Conservation (phyloP, 116 monocot species). For the Papilionanthe hybrid region DNA sequence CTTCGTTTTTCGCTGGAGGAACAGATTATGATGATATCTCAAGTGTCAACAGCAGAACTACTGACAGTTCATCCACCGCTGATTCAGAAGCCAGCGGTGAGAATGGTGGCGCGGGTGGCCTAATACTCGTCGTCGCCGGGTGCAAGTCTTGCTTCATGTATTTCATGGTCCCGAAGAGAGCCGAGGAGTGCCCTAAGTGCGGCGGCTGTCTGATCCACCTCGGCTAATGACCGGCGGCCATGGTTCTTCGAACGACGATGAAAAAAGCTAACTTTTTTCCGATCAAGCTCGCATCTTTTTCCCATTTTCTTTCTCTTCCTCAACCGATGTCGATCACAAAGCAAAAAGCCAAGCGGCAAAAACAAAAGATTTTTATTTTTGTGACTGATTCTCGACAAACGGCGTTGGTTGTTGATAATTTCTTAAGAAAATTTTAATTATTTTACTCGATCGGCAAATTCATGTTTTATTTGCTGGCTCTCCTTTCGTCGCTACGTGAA, state of each 20-base stretch:
- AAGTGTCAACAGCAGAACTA: slow-evolving; percentile 8
- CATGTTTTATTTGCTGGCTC: not conserved
- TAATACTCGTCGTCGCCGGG: slow-evolving; percentile 69
- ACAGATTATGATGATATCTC: slow-evolving; percentile 13
- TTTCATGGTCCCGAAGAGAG: slow-evolving; percentile 74
- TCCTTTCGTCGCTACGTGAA: not conserved
- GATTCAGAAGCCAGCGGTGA: not conserved
- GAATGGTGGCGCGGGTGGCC: not conserved
- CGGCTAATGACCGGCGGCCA: slow-evolving; percentile 1
- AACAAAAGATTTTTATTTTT: not conserved
- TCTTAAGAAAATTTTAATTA: too few relatives aligned
- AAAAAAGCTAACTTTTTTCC: not conserved
- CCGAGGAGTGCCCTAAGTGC: slow-evolving; percentile 60
- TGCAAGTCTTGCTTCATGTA: slow-evolving; percentile 85
- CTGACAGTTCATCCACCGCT: slow-evolving; percentile 6
- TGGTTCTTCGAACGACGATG: not conserved
- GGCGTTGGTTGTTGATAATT: too few relatives aligned
- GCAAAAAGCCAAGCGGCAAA: not conserved
- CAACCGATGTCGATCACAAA: not conserved
- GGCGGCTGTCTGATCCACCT: slow-evolving; percentile 48
- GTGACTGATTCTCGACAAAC: too few relatives aligned
- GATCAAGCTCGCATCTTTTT: not conserved
- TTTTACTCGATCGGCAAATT: too few relatives aligned
- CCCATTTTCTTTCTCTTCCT: not conserved
- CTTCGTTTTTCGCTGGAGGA: slow-evolving; percentile 5